A percentile compares a stretch with the other conserved stretches of the same genome.
Evolutionary conservation across 495 filamentous ascomycete genomes (phyloP).

Genomic region (Neurospora africana): DNA sequence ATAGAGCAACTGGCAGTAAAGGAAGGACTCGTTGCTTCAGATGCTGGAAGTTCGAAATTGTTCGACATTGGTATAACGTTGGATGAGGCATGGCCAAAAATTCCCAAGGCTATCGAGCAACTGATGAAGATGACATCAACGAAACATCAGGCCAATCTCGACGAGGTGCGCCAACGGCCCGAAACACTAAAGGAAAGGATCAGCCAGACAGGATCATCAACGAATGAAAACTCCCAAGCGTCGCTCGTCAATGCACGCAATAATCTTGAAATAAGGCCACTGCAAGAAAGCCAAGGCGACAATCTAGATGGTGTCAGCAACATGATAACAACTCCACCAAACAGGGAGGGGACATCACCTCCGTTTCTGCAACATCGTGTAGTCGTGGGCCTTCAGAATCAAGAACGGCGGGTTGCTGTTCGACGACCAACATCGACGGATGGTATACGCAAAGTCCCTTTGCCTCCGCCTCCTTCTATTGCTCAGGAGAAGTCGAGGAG

Average conservation of each 20-base stretch:
- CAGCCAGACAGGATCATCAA: neutral
- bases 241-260: neutral
- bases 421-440: constrained; percentile 25
- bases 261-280: neutral
- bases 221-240: neutral
- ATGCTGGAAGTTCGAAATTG: neutral
- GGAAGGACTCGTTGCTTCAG: neutral
- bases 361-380: neutral
- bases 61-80: neutral
- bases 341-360: neutral
- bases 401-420: constrained; percentile 26
- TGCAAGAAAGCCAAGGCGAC: neutral
- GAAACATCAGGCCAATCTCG: neutral
- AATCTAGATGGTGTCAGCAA: neutral
- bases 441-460: neutral
- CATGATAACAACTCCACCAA: neutral
- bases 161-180: neutral
- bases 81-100: neutral
- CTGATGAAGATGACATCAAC: neutral
- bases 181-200: neutral
- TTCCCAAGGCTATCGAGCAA: neutral
- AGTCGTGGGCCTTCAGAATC: neutral
- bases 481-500: constrained; percentile 29
- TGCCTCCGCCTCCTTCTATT: constrained; percentile 18
- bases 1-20: neutral